Evolutionary conservation across 352 stramenopile genomes (phyloP).

Genomic region (Phytopythium chamaehyphon): DNA sequence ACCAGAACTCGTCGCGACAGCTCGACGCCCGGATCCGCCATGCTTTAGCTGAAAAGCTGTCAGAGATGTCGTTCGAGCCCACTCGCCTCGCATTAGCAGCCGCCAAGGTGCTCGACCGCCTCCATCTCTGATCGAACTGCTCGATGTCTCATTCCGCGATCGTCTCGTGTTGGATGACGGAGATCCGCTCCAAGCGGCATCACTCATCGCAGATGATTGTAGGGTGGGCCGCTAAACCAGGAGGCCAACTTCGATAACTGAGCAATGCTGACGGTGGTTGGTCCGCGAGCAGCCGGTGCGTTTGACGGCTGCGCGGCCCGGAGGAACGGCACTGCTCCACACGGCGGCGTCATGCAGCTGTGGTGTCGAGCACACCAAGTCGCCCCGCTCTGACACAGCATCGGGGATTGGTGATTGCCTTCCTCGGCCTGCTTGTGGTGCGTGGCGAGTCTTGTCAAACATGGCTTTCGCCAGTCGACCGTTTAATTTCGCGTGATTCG

Average conservation of each 20-base stretch:
- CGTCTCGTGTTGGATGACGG: background rate
- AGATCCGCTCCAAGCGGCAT: background rate
- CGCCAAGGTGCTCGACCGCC: constrained; percentile 30
- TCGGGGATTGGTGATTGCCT: constrained; percentile 7
- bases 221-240: no score
- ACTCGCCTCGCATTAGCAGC: constrained; percentile 29
- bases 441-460: no score
- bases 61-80: constrained; percentile 16
- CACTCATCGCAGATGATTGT: no score
- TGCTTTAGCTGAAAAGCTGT: constrained; percentile 28
- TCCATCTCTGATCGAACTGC: constrained; percentile 19
- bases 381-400: background rate
- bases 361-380: no score
- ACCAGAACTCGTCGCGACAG: constrained; percentile 8
- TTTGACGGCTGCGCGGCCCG: no score
- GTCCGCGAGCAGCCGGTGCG: no score
- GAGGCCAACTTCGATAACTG: no score
- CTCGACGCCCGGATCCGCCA: constrained; percentile 39
- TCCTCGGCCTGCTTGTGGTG: no score
- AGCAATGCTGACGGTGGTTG: no score
- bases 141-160: background rate
- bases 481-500: background rate
- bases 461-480: constrained; percentile 3
- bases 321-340: no score
- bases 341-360: no score